Evolutionary conservation across 2,329 filamentous ascomycete genomes (phyloP), one percentile per base, ranked within the genome.

Genomic region (Fusarium multiceps): DNA sequence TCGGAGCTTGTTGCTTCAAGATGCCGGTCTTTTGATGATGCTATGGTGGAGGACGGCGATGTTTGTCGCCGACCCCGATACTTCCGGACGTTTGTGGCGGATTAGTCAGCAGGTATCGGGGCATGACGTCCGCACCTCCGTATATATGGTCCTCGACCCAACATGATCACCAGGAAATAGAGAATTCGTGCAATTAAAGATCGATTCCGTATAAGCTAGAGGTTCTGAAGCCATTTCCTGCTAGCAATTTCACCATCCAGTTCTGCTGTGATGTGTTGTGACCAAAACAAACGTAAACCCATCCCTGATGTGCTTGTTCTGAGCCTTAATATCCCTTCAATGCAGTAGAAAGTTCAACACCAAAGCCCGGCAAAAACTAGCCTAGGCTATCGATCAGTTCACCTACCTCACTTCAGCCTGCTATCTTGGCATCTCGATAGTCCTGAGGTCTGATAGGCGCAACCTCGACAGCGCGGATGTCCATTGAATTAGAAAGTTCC

Each of bases 1-100:
- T 79, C 55, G 72, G 66, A 64, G 45, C 43, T 66, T 59, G 53
- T 71, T 47, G 48, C 66, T 63, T 60, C 42, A 43, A 62, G 45
- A 30, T 58, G 61, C 68, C 63, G 69, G 63, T 67, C 49, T 51
- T 32, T 61, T 60, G 65, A 65, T 25, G 54, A 55, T 58, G 55
- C 50, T 55, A 67, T 64, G 61, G 58, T 53, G 67, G 63, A 72
- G 61, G 65, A 71, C 76, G 77, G 77, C 68, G 63, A 63, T 72
- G 57, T 50, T 77, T 75, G 68, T 63, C 76, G 73, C 77, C 77
- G 77, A 76, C 61, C 61, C 77, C 77, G 77, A 79, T 42, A 30
- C 63, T 68, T 59, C 63, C 65, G 62, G 34, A 21, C 32, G 18
- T 4, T 34, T 5, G n/a, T 28, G 20, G 11, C 9, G 12, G 20